phyloP scores from a whole-genome alignment of 2,329 filamentous ascomycete genomes.

The Emmonsia crescens region DNA sequence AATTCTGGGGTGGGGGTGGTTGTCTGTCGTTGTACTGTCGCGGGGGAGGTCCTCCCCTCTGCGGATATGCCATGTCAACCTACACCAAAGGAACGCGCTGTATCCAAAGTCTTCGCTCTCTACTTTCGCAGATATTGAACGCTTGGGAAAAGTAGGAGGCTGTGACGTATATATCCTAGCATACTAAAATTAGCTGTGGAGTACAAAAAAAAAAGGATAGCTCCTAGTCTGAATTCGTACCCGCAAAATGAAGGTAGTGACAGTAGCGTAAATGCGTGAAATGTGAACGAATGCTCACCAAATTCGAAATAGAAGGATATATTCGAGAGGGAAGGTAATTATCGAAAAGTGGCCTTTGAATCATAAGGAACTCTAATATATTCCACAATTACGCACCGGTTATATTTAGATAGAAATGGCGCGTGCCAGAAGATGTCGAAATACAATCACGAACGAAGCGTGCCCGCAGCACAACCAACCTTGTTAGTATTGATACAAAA shows the following conservation, averaged over 20 bases:
- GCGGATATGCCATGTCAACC: constrained; percentile 28
- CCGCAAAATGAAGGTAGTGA: neutral
- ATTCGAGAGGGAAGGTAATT: neutral
- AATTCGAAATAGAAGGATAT: neutral
- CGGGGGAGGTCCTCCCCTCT: constrained; percentile 23
- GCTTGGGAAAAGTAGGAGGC: neutral
- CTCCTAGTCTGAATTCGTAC: neutral
- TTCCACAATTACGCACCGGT: neutral
- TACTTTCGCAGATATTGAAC: neutral
- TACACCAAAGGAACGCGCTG: neutral
- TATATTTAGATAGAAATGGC: neutral
- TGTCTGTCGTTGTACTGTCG: constrained; percentile 20
- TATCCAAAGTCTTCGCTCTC: neutral
- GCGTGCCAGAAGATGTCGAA: neutral
- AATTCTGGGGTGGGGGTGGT: constrained; percentile 13
- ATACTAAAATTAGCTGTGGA: neutral
- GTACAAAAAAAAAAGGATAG: neutral
- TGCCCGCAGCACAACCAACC: neutral
- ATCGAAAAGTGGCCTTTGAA: neutral
- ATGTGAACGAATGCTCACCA: neutral
- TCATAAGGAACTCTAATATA: neutral
- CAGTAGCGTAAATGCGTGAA: neutral
- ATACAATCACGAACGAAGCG: neutral
- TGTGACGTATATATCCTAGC: neutral
- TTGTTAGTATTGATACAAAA: neutral